Evolutionary conservation across 2,329 filamentous ascomycete species (phyloP), one percentile per base, ranked within the genome.

Genomic region (Fusarium oxysporum): DNA sequence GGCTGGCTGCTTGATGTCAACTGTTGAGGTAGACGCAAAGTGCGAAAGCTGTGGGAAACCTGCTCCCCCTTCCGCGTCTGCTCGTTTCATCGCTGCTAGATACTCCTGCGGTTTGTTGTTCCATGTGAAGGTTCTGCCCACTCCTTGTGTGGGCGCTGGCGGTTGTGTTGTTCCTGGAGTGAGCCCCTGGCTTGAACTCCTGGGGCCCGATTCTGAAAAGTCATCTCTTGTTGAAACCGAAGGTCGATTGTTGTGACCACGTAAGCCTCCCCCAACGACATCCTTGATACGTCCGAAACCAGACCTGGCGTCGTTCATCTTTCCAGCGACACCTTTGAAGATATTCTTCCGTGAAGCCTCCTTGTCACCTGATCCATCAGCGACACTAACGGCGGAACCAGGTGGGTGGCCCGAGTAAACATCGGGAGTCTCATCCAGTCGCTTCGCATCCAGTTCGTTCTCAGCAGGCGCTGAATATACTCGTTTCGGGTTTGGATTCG

Each of bases 271-370:
- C 3, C 93, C 93, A 40, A 97, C 92, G 6, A 91, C 94, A 78
- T 96, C 94, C 78, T 95, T 95, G 80, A 98, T 95, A 40, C 93
- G 91, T 4, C 93, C 93, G 62, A 97, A 87, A 1, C 95, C 94
- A 62, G 92, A 94, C 51, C 92, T 91, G 50, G 94, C 93, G 81
- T 97, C 94, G 70, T 89, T 93, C 79, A 93, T 92, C 73, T 92
- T 92, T 9, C 90, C 93, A 5, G 92, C 92, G 21, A 96, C 93
- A 68, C 91, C 93, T 80, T 93, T 96, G 81, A 95, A 92, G 21
- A 94, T 88, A 1, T 89, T 89, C 73, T 88, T 91, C 35, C 91
- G 89, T 30, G 90, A 80, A 21, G 89, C 87, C 71, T 90, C 89
- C 64, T 86, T 89, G 33, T 90, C 89, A 23, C 80, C 82, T 1